Percentiles rank a stretch among this genome's conserved stretches.
phyloP scores from a whole-genome alignment of 106 monocot species.

The Amphibolis antarctica region DNA sequence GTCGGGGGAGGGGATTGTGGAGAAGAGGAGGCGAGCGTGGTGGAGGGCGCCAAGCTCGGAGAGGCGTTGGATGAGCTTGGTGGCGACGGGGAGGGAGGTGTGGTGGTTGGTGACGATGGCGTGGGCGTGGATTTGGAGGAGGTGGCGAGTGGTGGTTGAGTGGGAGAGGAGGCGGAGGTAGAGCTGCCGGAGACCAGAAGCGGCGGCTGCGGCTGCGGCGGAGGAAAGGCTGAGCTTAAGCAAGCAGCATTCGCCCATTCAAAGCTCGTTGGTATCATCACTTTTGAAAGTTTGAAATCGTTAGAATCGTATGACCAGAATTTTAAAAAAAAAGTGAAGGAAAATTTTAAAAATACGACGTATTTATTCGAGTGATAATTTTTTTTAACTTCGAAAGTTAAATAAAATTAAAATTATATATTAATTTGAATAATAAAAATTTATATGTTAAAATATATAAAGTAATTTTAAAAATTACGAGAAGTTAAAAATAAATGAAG shows the following conservation, averaged over 20 bases:
- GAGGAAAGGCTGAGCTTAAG: neutral
- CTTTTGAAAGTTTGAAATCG: too few relatives aligned
- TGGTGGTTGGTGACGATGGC: constrained; percentile 33
- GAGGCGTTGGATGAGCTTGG: constrained; percentile 44
- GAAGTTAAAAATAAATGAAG: too few relatives aligned
- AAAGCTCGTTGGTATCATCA: too few relatives aligned
- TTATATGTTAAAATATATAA: too few relatives aligned
- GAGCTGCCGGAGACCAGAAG: neutral
- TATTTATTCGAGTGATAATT: too few relatives aligned
- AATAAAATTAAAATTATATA: too few relatives aligned
- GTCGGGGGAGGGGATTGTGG: constrained; percentile 34
- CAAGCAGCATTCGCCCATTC: neutral
- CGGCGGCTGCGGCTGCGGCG: neutral
- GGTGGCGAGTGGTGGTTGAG: constrained; percentile 29
- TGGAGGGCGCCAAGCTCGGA: constrained; percentile 18
- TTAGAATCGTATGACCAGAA: neutral
- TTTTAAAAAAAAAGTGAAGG: too few relatives aligned
- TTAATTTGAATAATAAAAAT: too few relatives aligned
- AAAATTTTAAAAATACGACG: too few relatives aligned
- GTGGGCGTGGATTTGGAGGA: constrained; percentile 49
- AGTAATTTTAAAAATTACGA: too few relatives aligned
- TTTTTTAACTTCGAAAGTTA: too few relatives aligned
- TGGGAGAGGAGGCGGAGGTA: constrained; percentile 36
- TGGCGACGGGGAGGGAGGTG: constrained; percentile 33
- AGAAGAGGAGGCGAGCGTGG: constrained; percentile 36